phyloP scores from a whole-genome alignment of 2,329 filamentous ascomycete genomes.

The Fusarium albidum region DNA sequence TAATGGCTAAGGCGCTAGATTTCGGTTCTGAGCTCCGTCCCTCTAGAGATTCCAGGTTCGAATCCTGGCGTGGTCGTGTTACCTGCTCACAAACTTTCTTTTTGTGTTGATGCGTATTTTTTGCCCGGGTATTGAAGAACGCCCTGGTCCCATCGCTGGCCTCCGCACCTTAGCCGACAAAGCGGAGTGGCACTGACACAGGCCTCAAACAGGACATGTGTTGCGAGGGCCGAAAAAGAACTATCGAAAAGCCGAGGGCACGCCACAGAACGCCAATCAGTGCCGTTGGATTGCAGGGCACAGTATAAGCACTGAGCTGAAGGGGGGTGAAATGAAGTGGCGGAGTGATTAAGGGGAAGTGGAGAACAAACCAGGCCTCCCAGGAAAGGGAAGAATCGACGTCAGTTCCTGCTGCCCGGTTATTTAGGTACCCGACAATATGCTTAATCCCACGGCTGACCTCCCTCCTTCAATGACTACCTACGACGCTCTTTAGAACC shows the following conservation, averaged over 20 bases:
- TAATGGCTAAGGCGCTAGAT: conserved; percentile 49
- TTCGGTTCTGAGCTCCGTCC: conserved; percentile 38
- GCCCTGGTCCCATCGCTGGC: no score
- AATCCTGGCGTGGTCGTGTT: conserved; percentile 49
- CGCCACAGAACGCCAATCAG: no score
- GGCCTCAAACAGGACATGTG: no score
- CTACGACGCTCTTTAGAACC: no score
- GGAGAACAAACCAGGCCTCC: conserved; percentile 5
- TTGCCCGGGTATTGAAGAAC: no score
- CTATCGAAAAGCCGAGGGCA: no score
- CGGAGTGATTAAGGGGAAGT: conserved; percentile 27
- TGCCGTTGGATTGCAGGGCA: background rate
- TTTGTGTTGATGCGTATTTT: no score
- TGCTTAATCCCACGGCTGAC: background rate
- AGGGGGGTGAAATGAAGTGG: conserved; percentile 20
- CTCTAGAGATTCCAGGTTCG: conserved; percentile 49
- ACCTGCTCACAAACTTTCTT: no score
- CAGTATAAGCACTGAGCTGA: background rate
- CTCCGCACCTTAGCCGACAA: no score
- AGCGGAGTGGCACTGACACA: no score
- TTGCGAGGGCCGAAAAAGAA: no score
- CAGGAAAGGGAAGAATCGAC: conserved; percentile 8
- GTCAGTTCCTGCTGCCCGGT: background rate
- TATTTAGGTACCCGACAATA: background rate
- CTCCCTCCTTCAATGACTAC: conserved; percentile 1